Evolutionary conservation across 1,284 basidiomycete genomes (phyloP), one percentile per base, ranked within the genome.

Genomic region (Malassezia nana): DNA sequence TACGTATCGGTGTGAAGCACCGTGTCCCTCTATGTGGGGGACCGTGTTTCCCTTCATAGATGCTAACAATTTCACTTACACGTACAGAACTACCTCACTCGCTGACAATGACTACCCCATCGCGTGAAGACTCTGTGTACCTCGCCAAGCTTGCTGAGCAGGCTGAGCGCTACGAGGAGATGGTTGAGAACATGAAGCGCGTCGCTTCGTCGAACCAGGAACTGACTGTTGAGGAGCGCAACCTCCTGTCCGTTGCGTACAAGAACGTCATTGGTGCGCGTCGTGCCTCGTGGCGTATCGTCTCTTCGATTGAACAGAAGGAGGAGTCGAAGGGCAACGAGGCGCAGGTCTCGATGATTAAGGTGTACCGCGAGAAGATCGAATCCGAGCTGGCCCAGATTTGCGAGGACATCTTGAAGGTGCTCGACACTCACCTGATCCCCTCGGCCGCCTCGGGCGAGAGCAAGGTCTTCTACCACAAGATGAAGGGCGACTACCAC

Each of bases 401-500:
- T 78, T 98, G 94, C 81, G 90, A 96, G 80, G 92, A 98, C 77
- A 98, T 98, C 74, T 87, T 98, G 69, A 85, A 90, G 67, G 91
- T 98, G 59, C 87, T 98, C 64, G 91, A 95, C 79, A 89, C 94
- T 81, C 91, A 98, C 82, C 86, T 98, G 69, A 96, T 98, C 74
- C 92, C 94, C 63, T 92, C 89, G 30, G 94, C 92, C 54, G 90
- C 89, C 59, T 87, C 89, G 59, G 92, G 94, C 75, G 94, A 98
- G 80, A 91, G 87, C 64, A 96, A 96, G 82, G 92, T 98, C 64
- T 98, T 98, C 83, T 98, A 98, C 83, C 92, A 96, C 84, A 98
- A 98, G 86, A 96, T 98, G 91, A 98, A 92, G 94, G 92, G 94
- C 78, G 94, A 98, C 79, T 98, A 98, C 81, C 92, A 98, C 83